Evolutionary conservation across 73 alveolate species (phyloP), one percentile per base, ranked within the genome.

Genomic region (Paramecium primaurelia): DNA sequence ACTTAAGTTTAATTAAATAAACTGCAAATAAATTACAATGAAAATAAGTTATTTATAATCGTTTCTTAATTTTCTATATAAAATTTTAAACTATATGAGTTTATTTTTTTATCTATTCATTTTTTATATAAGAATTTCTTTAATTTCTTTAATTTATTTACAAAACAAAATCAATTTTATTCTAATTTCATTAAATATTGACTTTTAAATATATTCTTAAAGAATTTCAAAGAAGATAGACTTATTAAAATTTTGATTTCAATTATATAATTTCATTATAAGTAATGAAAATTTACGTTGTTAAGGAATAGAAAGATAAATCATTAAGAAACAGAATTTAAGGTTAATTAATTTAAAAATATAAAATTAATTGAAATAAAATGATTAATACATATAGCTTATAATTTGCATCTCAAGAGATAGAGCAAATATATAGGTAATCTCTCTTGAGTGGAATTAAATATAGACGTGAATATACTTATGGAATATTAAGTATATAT

Each of bases 371-470:
- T 64, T 64, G 42, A 64, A 75, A 14, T 32, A 0, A 16, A 32
- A 75, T 75, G 88, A 75, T 75, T 0, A 75, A 75, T 37, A 75
- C 38, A 42, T 75, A n/a, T 75, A 75, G 44, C 58, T 75, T 75
- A 37, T 12, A 36, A 30, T 75, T 75, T 42, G 60, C 22, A 9
- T 75, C 88, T 10, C 58, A 75, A n/a, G 88, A 75, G 47, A 14
- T 75, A 9, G 88, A 75, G 36, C 18, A 37, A 8, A 22, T 18
- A 4, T 75, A 75, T 18, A 75, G 60, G 14, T 9, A 38, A 36
- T 75, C 68, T 9, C 38, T 38, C 12, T 42, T 38, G n/a, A 12
- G 11, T 30, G 88, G 60, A 2, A 12, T 36, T 30, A 36, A 75
- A 42, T 14, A 38, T 20, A 37, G 88, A 22, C 88, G 58, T 38